Conservation (phyloP, 1,284 basidiomycete species). For the Bjerkandera adusta region DNA sequence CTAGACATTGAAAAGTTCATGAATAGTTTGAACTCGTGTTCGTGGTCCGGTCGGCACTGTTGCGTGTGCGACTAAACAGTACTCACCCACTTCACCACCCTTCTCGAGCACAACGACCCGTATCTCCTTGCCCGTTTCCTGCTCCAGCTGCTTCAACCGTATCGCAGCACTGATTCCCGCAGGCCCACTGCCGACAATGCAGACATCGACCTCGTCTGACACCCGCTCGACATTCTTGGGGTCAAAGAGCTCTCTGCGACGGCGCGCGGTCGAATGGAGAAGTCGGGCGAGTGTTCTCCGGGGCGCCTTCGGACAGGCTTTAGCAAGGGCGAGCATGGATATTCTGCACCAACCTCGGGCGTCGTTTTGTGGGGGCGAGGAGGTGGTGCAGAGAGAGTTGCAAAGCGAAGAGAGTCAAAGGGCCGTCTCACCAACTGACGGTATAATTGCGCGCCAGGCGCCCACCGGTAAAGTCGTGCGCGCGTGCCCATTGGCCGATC, state of each 20-base stretch:
- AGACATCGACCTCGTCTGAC: constrained; percentile 91
- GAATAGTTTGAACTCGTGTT: not conserved
- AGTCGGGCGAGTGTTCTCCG: not conserved
- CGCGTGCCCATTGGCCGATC: not conserved
- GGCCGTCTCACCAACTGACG: not conserved
- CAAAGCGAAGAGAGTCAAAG: not conserved
- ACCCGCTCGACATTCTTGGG: constrained; percentile 64
- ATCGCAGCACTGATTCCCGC: constrained; percentile 97
- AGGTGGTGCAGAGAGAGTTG: not conserved
- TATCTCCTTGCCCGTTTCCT: constrained; percentile 76
- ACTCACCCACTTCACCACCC: constrained; percentile 86
- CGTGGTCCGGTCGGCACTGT: not conserved
- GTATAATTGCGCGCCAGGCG: not conserved
- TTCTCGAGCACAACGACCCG: constrained; percentile 96
- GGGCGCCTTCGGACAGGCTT: not conserved
- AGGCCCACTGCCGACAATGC: constrained; percentile 95
- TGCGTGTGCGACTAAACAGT: not conserved
- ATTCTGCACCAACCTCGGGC: not conserved
- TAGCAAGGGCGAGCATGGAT: not conserved
- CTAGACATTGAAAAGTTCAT: constrained; percentile 37
- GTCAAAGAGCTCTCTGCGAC: constrained; percentile 42
- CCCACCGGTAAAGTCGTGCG: not conserved
- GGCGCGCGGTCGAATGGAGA: constrained; percentile 30
- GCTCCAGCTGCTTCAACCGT: constrained; percentile 90
- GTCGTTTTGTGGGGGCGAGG: too few species aligned